Conservation (phyloP, 306 rosid species). For the Fragaria nilgerrensis region DNA sequence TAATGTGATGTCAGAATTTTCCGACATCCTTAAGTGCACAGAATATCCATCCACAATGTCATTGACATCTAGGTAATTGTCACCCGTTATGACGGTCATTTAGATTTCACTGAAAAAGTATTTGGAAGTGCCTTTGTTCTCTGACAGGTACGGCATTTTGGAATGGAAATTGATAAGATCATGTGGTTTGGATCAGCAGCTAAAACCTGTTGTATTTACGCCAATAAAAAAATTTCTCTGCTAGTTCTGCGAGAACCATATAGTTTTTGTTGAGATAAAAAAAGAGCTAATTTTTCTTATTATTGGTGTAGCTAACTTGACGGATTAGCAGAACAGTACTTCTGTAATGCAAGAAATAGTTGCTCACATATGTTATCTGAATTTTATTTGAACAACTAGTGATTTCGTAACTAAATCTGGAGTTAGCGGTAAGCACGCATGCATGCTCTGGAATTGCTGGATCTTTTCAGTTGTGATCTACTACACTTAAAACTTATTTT, state of each 20-base stretch:
- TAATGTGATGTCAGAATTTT: neutral
- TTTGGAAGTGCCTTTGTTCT: neutral
- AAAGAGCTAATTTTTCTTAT: neutral
- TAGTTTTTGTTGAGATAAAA: neutral
- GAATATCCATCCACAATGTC: neutral
- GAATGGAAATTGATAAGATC: too few relatives aligned
- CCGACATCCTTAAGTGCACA: too few relatives aligned
- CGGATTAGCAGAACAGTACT: neutral
- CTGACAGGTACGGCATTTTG: neutral
- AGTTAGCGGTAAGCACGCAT: neutral
- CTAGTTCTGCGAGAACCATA: neutral
- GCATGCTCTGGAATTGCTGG: neutral
- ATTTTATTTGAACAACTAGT: conserved; percentile 15
- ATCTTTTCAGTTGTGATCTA: neutral
- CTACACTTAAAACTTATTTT: neutral
- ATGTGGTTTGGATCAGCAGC: neutral
- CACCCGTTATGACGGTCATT: neutral
- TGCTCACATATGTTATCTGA: conserved; percentile 3
- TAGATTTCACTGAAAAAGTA: neutral
- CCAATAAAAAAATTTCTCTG: neutral
- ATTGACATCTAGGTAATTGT: neutral
- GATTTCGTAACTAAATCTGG: neutral
- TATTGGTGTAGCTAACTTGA: neutral
- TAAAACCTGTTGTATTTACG: neutral
- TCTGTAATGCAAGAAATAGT: neutral